phyloP scores from a whole-genome alignment of 1,284 basidiomycete species.

The Rhodotorula glutinis region DNA sequence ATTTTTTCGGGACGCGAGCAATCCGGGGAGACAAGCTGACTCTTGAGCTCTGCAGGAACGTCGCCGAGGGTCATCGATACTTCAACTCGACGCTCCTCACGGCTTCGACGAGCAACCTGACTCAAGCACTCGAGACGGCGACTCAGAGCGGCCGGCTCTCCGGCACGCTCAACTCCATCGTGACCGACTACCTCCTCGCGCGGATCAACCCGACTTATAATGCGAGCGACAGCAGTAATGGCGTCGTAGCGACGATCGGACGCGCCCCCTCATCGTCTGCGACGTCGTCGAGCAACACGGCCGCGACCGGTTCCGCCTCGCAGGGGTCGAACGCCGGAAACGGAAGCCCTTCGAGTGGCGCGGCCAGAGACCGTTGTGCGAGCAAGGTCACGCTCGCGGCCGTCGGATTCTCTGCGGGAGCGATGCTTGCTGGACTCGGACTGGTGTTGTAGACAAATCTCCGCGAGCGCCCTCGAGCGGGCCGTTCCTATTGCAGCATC shows the following conservation, averaged over 20 bases:
- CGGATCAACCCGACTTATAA: conserved; percentile 6
- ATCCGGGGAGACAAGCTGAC: too few species aligned
- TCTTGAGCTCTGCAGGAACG: neutral
- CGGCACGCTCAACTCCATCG: neutral
- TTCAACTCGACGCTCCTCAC: conserved; percentile 27
- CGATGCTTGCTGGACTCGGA: neutral
- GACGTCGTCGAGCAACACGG: neutral
- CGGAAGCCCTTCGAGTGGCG: neutral
- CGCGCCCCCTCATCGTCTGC: conserved; percentile 9
- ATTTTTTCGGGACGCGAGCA: too few species aligned
- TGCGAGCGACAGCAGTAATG: conserved; percentile 8
- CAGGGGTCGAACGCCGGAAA: neutral
- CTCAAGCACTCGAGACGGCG: neutral
- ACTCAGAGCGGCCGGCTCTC: too few species aligned
- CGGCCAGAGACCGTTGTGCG: neutral
- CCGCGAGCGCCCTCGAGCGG: too few species aligned
- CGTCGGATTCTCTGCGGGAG: neutral
- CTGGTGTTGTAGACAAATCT: conserved; percentile 2
- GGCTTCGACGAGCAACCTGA: conserved; percentile 9
- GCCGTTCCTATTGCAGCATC: too few species aligned
- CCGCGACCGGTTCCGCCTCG: neutral
- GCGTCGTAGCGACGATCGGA: conserved; percentile 29
- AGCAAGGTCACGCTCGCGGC: conserved; percentile 1
- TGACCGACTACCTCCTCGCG: conserved; percentile 17
- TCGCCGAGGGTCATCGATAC: conserved; percentile 4